Evolutionary conservation across 805 yeast species (phyloP), one percentile per base, ranked within the genome.

Genomic region (Nematodospora valgi): DNA sequence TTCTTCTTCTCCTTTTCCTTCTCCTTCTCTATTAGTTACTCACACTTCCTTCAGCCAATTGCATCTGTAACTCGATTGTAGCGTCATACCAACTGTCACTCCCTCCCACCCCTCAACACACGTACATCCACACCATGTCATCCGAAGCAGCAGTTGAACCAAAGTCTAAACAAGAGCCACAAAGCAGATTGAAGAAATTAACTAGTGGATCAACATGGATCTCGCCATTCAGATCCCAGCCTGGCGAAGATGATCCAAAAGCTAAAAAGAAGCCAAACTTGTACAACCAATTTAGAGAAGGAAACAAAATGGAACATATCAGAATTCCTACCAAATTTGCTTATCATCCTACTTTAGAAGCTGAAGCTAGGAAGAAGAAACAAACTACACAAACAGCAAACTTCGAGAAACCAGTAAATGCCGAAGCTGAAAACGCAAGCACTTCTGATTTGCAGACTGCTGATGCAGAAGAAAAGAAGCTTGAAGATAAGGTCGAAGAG

Each of bases 241-340:
- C 5, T n/a, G 32, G 13, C 13, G 11, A 18, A 17, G 20, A 30
- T 6, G 21, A 16, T 7, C 3, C 35, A n/a, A 17, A 11, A 6
- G 6, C 18, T 24, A 50, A 45, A 31, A 58, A 56, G 48, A 39
- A 37, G 30, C 37, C 29, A 30, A 64, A 59, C 46, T 56, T 60
- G 35, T 48, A 53, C 31, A 47, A 64, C 42, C 58, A 64, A 45
- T 64, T 58, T 38, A 54, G 55, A 38, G 60, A 58, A 11, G 49
- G 50, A 27, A 66, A 65, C 47, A 46, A 51, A 21, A 57, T 66
- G 30, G 49, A 52, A 17, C 49, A 53, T 19, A 41, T 67, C 25
- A 55, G 46, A 26, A 68, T 67, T 17, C 72, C 72, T 19, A 58
- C 56, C 49, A 64, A 63, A 45, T 67, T 62, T 38, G 47, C 69